Evolutionary conservation across 1,139 yeast species (phyloP).

Genomic region (Geotrichum reessii): DNA sequence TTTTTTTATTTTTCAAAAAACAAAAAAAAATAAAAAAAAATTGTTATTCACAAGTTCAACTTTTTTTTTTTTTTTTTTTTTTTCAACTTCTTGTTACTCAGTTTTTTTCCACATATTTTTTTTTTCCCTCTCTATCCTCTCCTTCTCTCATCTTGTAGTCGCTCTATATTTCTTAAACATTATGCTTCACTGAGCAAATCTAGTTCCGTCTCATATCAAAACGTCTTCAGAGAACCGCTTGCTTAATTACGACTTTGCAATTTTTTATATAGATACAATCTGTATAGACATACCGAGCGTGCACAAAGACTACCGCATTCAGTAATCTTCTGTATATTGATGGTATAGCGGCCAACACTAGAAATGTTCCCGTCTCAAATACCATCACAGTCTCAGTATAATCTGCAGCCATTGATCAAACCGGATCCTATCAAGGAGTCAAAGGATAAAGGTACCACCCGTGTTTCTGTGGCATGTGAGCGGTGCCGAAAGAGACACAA

Average conservation of each 20-base stretch:
- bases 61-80: not conserved
- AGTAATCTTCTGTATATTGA: not conserved
- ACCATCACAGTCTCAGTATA: not conserved
- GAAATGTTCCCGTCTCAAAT: not conserved
- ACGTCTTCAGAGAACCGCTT: not conserved
- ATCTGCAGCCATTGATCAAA: not conserved
- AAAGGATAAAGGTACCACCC: conserved; percentile 1
- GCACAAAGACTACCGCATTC: not conserved
- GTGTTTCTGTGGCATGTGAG: conserved; percentile 42
- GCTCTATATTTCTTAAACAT: not conserved
- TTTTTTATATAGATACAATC: not conserved
- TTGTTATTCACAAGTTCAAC: not conserved
- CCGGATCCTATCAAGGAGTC: not conserved
- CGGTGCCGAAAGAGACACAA: conserved; percentile 72
- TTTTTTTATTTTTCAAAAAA: too few species aligned
- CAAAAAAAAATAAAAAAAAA: too few species aligned
- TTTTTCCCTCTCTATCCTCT: too few species aligned
- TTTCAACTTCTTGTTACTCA: not conserved
- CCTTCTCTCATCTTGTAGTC: too few species aligned
- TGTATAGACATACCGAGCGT: not conserved
- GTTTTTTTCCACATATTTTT: not conserved
- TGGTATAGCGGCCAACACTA: not conserved
- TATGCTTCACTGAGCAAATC: not conserved
- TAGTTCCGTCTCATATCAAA: not conserved
- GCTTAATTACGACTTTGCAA: not conserved